A percentile compares a stretch with the other conserved stretches of the same genome.
phyloP scores from a whole-genome alignment of 2,329 filamentous ascomycete species.

The Botrytis medusae region DNA sequence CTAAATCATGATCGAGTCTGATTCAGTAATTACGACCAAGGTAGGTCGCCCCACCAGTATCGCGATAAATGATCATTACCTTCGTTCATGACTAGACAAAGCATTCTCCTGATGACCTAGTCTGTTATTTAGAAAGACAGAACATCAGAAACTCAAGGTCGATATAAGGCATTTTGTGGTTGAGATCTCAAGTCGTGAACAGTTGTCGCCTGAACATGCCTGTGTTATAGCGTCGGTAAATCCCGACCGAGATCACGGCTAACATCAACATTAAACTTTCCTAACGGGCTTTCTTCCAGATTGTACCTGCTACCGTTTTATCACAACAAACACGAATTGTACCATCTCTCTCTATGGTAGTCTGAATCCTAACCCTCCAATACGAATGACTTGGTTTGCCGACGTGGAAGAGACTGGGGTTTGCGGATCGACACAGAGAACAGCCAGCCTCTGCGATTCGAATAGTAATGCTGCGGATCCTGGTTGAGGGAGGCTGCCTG shows the following conservation, averaged over 20 bases:
- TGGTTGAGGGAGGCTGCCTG: background rate
- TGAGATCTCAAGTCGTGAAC: background rate
- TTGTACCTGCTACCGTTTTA: background rate
- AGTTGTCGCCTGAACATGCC: background rate
- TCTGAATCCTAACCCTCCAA: background rate
- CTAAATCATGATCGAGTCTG: constrained; percentile 5
- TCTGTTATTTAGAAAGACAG: background rate
- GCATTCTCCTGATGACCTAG: background rate
- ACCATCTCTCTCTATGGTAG: background rate
- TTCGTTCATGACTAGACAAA: background rate
- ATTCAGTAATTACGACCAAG: background rate
- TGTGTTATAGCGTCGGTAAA: background rate
- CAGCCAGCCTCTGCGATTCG: background rate
- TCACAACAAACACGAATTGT: background rate
- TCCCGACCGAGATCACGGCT: constrained; percentile 1
- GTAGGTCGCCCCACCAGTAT: background rate
- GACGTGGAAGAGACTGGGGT: background rate
- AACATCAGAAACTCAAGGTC: background rate
- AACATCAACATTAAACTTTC: background rate
- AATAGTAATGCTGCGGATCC: background rate
- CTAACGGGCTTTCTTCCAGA: background rate
- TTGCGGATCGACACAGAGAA: background rate
- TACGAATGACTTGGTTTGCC: background rate
- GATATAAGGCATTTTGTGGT: background rate
- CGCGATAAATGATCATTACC: background rate